These are phyloP conservation scores for Leccinum broughii DNA, from an alignment of 768 basidiomycete genomes.

Conservation along the genomic window DNA sequence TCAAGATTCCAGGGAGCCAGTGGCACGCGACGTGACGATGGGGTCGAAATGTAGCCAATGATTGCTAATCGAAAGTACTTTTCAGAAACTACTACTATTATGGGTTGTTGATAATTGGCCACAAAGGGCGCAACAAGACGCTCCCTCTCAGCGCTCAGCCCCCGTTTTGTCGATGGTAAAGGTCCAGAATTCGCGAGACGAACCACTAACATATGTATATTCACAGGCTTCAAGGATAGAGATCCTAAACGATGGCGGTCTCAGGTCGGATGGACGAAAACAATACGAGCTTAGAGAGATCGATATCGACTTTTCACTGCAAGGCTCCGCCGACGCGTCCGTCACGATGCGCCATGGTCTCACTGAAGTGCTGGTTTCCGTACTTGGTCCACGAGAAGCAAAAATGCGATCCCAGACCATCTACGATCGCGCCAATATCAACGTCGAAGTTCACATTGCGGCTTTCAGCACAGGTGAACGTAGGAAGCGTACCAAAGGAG, in stretches of 20 bases:
- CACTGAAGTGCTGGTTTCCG: conserved; percentile 83
- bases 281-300: conserved; percentile 89
- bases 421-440: conserved; percentile 86
- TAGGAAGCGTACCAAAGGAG: conserved; percentile 72
- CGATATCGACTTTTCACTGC: conserved; percentile 71
- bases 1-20: too few relatives aligned
- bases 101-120: too few relatives aligned
- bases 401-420: conserved; percentile 75
- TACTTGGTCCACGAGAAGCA: conserved; percentile 92
- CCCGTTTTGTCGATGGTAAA: conserved; percentile 7
- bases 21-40: too few relatives aligned
- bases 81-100: too few relatives aligned
- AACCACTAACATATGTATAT: background rate
- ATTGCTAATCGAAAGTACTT: too few relatives aligned
- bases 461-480: conserved; percentile 86
- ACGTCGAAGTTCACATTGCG: conserved; percentile 85
- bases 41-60: too few relatives aligned
- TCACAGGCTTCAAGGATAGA: conserved; percentile 57
- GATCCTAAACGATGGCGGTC: conserved; percentile 81
- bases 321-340: conserved; percentile 82
- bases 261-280: conserved; percentile 90
- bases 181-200: background rate
- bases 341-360: conserved; percentile 85
- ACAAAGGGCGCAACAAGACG: too few relatives aligned
- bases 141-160: too few relatives aligned